Percentiles rank a stretch among this genome's conserved stretches.
phyloP scores from a whole-genome alignment of 2,329 filamentous ascomycete genomes.

The Clathrospora elynae region DNA sequence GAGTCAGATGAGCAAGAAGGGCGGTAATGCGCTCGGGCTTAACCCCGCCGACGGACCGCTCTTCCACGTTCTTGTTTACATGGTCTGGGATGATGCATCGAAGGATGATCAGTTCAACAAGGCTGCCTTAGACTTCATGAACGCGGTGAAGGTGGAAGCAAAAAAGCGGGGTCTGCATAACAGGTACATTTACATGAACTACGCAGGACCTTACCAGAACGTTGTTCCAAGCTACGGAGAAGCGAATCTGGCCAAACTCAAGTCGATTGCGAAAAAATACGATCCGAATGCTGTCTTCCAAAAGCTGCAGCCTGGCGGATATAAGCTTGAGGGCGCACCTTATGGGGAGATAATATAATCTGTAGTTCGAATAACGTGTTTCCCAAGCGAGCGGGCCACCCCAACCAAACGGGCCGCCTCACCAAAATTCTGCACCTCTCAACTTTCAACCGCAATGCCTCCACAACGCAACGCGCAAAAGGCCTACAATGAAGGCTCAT shows the following conservation, averaged over 20 bases:
- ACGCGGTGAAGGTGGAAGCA: slow-evolving; percentile 14
- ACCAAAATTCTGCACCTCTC: too few relatives aligned
- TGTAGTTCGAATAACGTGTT: too few relatives aligned
- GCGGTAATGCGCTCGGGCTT: slow-evolving; percentile 30
- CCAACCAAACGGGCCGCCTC: too few relatives aligned
- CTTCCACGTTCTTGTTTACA: slow-evolving; percentile 21
- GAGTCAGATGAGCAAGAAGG: slow-evolving; percentile 22
- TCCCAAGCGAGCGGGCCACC: too few relatives aligned
- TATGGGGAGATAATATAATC: slow-evolving; percentile 7
- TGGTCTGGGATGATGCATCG: slow-evolving; percentile 24
- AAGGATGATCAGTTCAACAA: slow-evolving; percentile 24
- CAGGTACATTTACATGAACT: slow-evolving; percentile 55
- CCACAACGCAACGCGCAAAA: too few relatives aligned
- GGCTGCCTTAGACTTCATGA: slow-evolving; percentile 18
- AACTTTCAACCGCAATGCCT: too few relatives aligned
- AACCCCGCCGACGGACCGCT: slow-evolving; percentile 21
- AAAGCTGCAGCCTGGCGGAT: slow-evolving; percentile 28
- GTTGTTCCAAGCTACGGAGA: slow-evolving; percentile 51
- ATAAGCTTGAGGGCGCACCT: slow-evolving; percentile 28
- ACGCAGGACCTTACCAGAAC: slow-evolving; percentile 52
- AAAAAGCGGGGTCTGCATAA: slow-evolving; percentile 18
- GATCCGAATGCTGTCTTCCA: slow-evolving; percentile 30
- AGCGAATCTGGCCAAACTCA: slow-evolving; percentile 38
- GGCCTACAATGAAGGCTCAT: too few relatives aligned
- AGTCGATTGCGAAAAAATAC: slow-evolving; percentile 25